Conservation (phyloP, 306 rosid species). For the Macrotyloma uniflorum region DNA sequence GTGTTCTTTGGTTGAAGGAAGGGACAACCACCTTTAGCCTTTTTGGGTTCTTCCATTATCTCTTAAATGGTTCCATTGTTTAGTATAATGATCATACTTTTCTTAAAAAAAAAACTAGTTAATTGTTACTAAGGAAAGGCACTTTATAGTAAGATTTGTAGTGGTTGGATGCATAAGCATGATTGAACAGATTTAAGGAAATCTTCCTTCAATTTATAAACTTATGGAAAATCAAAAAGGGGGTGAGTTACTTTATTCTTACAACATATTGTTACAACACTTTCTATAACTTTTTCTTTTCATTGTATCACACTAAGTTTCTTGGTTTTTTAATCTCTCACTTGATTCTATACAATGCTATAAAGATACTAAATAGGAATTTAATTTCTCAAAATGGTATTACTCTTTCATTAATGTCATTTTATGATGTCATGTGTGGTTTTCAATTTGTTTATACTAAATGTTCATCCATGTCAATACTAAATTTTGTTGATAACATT, state of each 20-base stretch:
- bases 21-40: slow-evolving; percentile 4
- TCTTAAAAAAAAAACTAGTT: not conserved
- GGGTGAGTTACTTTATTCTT: not conserved
- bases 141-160: not conserved
- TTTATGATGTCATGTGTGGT: too few relatives aligned
- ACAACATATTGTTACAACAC: not conserved
- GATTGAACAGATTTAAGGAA: not conserved
- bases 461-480: too few relatives aligned
- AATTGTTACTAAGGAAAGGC: not conserved
- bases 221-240: not conserved
- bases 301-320: not conserved
- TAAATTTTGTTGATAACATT: too few relatives aligned
- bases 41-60: slow-evolving; percentile 32
- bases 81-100: slow-evolving; percentile 9
- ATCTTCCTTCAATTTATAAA: not conserved
- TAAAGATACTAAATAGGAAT: too few relatives aligned
- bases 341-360: not conserved
- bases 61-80: slow-evolving; percentile 17
- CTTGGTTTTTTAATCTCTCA: not conserved
- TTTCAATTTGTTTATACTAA: too few relatives aligned
- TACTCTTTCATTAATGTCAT: not conserved
- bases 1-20: slow-evolving; percentile 36
- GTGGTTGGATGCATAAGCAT: slow-evolving; percentile 9
- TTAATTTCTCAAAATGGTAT: not conserved
- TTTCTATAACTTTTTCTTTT: not conserved